Conservation (phyloP, 1,139 yeast species). For the Candida sojae region DNA sequence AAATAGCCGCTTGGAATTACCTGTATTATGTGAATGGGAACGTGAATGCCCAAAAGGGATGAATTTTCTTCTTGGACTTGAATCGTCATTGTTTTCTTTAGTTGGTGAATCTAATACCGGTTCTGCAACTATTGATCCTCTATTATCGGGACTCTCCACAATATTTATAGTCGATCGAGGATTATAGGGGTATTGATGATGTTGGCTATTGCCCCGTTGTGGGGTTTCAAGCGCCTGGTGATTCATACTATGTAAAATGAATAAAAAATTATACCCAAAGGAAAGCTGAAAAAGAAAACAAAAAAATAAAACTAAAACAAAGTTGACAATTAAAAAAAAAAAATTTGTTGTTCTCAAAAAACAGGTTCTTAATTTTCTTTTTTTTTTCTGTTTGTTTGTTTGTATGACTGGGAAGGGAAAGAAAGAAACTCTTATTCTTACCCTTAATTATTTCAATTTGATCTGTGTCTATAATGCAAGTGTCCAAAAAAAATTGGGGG, state of each 20-base stretch:
- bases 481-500: not conserved
- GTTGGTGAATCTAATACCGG: conserved; percentile 2
- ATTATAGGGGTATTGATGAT: not conserved
- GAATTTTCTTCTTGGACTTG: conserved; percentile 1
- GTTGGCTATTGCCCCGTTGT: conserved; percentile 4
- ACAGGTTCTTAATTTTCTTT: not conserved
- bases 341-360: conserved; percentile 1
- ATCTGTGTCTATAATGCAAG: not conserved
- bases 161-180: conserved; percentile 10
- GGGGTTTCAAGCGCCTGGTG: conserved; percentile 7
- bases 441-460: not conserved
- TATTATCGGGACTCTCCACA: conserved; percentile 8
- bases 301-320: conserved; percentile 1
- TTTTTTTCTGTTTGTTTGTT: not conserved
- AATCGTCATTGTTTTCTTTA: not conserved
- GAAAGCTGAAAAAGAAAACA: not conserved
- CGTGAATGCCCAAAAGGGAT: conserved; percentile 8
- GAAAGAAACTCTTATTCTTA: not conserved
- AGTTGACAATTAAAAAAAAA: not conserved
- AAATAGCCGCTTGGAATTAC: conserved; percentile 8
- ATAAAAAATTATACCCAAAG: not conserved
- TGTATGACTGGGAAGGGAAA: too few species aligned
- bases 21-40: conserved; percentile 12
- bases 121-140: conserved; percentile 9
- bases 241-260: conserved; percentile 5